phyloP scores from a whole-genome alignment of 2,329 filamentous ascomycete genomes.

The Biscogniauxia mediterranea region DNA sequence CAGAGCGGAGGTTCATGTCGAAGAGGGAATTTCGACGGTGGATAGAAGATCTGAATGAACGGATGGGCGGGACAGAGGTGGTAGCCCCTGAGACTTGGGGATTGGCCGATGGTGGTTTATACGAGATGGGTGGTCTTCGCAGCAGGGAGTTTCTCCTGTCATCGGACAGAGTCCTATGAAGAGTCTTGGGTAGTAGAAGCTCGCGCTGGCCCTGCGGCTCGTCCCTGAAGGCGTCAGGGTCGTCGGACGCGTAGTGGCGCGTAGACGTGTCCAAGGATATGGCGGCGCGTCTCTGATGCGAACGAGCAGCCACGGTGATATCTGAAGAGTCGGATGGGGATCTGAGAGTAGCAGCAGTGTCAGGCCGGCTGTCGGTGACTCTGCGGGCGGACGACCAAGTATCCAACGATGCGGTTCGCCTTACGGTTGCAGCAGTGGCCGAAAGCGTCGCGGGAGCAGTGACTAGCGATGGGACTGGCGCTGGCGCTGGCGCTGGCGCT shows the following conservation, averaged over 20 bases:
- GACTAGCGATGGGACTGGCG: too few relatives aligned
- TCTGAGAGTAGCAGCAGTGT: slow-evolving; percentile 22
- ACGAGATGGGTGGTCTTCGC: slow-evolving; percentile 50
- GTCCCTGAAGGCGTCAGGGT: slow-evolving; percentile 14
- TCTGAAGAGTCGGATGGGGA: slow-evolving; percentile 29
- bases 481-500: too few relatives aligned
- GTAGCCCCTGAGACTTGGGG: slow-evolving; percentile 30
- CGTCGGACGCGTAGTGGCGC: slow-evolving; percentile 19
- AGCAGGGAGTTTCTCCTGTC: slow-evolving; percentile 45
- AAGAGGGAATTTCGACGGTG: slow-evolving; percentile 53
- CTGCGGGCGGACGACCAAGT: slow-evolving; percentile 23
- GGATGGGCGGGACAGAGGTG: slow-evolving; percentile 50
- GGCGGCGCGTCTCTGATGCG: slow-evolving; percentile 38
- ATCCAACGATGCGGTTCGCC: slow-evolving; percentile 40
- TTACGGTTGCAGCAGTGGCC: slow-evolving; percentile 12
- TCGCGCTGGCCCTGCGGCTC: slow-evolving; percentile 45
- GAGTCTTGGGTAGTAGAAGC: slow-evolving; percentile 45
- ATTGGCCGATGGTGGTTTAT: slow-evolving; percentile 39
- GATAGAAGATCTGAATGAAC: slow-evolving; percentile 53
- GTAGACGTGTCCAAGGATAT: slow-evolving; percentile 31
- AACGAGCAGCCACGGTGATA: slow-evolving; percentile 31
- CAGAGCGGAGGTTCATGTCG: slow-evolving; percentile 49
- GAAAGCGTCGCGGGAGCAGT: slow-evolving; percentile 13
- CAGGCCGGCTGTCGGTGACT: slow-evolving; percentile 11
- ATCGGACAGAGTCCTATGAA: slow-evolving; percentile 45